phyloP scores from a whole-genome alignment of 1,284 basidiomycete species.

The Takashimella tepidaria region DNA sequence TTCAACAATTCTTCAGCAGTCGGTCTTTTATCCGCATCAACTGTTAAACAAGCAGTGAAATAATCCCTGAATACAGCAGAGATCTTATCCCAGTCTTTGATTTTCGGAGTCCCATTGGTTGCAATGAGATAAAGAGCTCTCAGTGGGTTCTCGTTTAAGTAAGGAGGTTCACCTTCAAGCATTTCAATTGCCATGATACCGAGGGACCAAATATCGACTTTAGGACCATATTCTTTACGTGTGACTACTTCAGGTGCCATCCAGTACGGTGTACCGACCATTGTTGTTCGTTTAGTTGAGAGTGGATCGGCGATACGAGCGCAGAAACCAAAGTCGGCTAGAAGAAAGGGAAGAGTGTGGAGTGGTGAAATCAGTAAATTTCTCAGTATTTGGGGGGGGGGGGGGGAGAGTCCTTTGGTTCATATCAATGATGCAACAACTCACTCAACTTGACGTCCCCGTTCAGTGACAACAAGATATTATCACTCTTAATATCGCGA shows the following conservation, averaged over 20 bases:
- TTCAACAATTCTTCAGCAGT: conserved; percentile 77
- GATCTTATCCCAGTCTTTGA: conserved; percentile 90
- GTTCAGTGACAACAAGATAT: conserved; percentile 83
- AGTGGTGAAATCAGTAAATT: too few species aligned
- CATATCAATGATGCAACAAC: too few species aligned
- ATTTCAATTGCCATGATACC: conserved; percentile 99
- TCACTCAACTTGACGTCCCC: conserved; percentile 96
- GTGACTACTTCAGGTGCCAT: conserved; percentile 99
- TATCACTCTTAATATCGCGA: conserved; percentile 97
- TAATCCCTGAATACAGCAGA: conserved; percentile 86
- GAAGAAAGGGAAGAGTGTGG: neutral
- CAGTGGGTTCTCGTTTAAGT: conserved; percentile 93
- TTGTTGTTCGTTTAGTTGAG: conserved; percentile 93
- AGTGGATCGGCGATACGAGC: conserved; percentile 90
- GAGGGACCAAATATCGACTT: conserved; percentile 97
- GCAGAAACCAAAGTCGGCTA: conserved; percentile 98
- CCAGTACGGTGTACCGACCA: conserved; percentile 99
- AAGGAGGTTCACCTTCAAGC: conserved; percentile 98
- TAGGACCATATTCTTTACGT: conserved; percentile 96
- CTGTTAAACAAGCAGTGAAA: conserved; percentile 81
- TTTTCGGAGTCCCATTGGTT: conserved; percentile 95
- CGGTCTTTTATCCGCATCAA: conserved; percentile 89
- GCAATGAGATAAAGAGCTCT: conserved; percentile 95
- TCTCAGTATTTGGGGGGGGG: too few species aligned
- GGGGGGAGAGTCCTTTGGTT: too few species aligned